Evolutionary conservation across 345 rosid genomes (phyloP), one percentile per base, ranked within the genome.

Genomic region (Euphorbia lathyris): DNA sequence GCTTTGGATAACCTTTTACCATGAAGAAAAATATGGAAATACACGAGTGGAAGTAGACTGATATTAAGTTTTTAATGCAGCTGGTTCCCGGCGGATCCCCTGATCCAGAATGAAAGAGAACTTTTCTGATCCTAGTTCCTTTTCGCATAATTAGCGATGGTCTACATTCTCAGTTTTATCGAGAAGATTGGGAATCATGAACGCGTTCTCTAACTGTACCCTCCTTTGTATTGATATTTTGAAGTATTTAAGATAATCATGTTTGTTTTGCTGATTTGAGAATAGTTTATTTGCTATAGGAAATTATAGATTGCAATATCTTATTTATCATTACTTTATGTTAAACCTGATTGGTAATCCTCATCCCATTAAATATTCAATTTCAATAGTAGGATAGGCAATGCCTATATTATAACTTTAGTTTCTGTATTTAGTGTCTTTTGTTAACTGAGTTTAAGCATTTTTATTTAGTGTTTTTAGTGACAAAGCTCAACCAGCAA

Each of bases 81-180:
- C 80, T 95, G 77, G 99, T 95, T 70, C 99, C 99, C 3, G 97
- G 97, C 70, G 97, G 99, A 34, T 80, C 87, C 58, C 99, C 99
- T 65, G 81, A 73, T 60, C 74, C 74, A 65, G 74, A 77, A 69
- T 77, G 74, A 77, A 57, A 48, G 63, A 22, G 48, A 25, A 58
- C 13, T 22, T 23, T 38, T 12, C 61, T 14, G n/a, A 26, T 34
- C 45, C 23, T 14, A 6, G 38, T 57, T 55, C 55, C 32, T 32
- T 32, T 16, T 51, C 40, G 59, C 9, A 27, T 62, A 43, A n/a
- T 20, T 40, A 68, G 36, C 25, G 57, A 66, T 55, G 23, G 57
- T 61, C 42, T 12, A 45, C 53, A 29, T 67, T 67, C 68, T 51
- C 27, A 11, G 57, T 68, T 62, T 62, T 74, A 42, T 67, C 6